phyloP scores from a whole-genome alignment of 164 flowering plant species.

The Chimonanthus praecox region DNA sequence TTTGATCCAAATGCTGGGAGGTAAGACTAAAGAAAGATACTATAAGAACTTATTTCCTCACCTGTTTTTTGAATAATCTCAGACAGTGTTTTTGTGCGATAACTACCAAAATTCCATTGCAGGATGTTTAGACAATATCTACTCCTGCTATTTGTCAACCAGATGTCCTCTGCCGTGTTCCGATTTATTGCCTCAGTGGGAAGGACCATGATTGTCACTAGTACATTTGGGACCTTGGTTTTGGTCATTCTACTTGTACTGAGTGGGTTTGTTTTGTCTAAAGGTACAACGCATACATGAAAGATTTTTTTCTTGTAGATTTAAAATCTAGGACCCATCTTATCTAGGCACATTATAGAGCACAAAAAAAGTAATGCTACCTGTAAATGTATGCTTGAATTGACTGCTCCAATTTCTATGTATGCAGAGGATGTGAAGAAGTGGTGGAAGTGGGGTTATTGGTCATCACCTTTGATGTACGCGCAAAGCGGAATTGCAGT shows the following conservation, averaged over 20 bases:
- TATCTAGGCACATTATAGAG: background rate
- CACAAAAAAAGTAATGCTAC: background rate
- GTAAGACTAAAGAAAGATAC: constrained; percentile 15
- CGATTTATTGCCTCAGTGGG: constrained; percentile 14
- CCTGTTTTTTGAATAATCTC: background rate
- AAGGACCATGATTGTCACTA: constrained; percentile 13
- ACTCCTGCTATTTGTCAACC: constrained; percentile 5
- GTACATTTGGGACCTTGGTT: constrained; percentile 12
- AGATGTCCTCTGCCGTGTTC: constrained; percentile 14
- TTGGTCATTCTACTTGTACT: constrained; percentile 1
- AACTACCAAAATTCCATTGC: constrained; percentile 1
- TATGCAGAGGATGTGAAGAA: constrained; percentile 5
- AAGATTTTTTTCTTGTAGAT: background rate
- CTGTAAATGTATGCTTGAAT: background rate
- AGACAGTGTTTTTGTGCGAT: background rate
- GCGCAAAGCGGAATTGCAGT: constrained; percentile 56
- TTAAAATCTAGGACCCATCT: background rate
- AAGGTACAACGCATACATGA: background rate
- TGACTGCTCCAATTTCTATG: background rate
- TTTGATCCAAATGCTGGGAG: constrained; percentile 47
- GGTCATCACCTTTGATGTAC: constrained; percentile 73
- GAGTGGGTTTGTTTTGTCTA: constrained; percentile 13
- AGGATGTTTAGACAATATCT: constrained; percentile 15
- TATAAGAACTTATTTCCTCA: background rate
- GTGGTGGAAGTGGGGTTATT: constrained; percentile 89